Evolutionary conservation across 192 early-diverging fungal species (phyloP).

Genomic region (Martensiomyces pterosporus): DNA sequence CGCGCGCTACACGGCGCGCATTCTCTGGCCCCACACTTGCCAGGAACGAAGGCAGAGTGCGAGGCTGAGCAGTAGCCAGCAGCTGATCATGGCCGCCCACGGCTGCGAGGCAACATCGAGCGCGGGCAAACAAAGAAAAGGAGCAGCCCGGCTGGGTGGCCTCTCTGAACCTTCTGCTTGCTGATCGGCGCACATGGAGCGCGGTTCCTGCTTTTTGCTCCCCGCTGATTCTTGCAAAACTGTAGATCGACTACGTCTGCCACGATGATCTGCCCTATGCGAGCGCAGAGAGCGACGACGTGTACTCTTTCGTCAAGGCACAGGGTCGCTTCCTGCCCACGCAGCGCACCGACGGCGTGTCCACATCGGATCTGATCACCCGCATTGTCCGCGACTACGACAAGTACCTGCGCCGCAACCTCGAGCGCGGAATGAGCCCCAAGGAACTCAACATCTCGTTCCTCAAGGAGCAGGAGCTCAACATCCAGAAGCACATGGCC

Average conservation of each 20-base stretch:
- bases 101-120: no score
- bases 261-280: slow-evolving; percentile 78
- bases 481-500: slow-evolving; percentile 69
- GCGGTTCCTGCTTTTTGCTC: no score
- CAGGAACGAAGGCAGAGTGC: no score
- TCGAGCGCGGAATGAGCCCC: slow-evolving; percentile 77
- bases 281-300: slow-evolving; percentile 65
- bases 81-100: no score
- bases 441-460: slow-evolving; percentile 81
- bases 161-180: no score
- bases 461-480: slow-evolving; percentile 74
- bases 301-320: slow-evolving; percentile 76
- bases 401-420: slow-evolving; percentile 74
- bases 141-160: no score
- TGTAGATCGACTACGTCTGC: slow-evolving; percentile 75
- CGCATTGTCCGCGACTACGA: slow-evolving; percentile 84
- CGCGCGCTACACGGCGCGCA: no score
- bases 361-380: slow-evolving; percentile 78
- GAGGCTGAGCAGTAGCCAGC: no score
- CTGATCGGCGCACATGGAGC: no score
- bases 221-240: neutral
- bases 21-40: no score
- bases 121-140: no score
- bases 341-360: slow-evolving; percentile 75
- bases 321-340: slow-evolving; percentile 62